Evolutionary conservation across 1,139 yeast genomes (phyloP), one percentile per base, ranked within the genome.

Genomic region (Pneumocystis carinii): DNA sequence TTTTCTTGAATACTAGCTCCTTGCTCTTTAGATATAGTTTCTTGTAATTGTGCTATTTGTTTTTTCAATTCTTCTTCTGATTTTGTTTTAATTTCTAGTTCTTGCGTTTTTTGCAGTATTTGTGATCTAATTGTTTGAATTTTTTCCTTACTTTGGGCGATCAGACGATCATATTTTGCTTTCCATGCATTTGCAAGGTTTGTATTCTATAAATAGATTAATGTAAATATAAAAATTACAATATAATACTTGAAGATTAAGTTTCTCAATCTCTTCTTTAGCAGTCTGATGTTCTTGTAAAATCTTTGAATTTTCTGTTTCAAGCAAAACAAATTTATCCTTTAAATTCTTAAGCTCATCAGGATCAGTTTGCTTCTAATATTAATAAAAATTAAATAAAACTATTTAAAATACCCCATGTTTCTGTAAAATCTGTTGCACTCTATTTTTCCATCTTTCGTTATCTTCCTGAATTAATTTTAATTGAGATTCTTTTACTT

Each of bases 401-500:
- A 48, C 27, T 48, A 48, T 24, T 24, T 48, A 7, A 48, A 48
- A 48, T 48, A 48, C 55, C n/a, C 55, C 81, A 66, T 78, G 78
- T 64, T 78, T 79, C 63, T 76, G 77, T 65, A 80, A 68, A 62
- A 81, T 74, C 63, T 78, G 79, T 66, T 79, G 80, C 12, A 81
- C 75, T 63, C 83, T 76, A 27, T 72, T 74, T 72, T 79, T 81
- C 85, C 86, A 82, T 57, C 79, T 76, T 36, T 77, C 76, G 39
- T 74, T 74, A 66, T 83, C 84, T 62, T 78, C 78, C 57, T 72
- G 71, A 17, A 74, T 67, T 32, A 78, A 68, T 62, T 69, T 69
- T 55, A 79, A 68, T 66, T 78, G 78, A 65, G 76, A 75, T 36
- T 76, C 77, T 63, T 78, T 79, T 29, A 78, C 77, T 15, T 72